Conservation (phyloP, 768 basidiomycete species). For the Rhodotorula toruloides region DNA sequence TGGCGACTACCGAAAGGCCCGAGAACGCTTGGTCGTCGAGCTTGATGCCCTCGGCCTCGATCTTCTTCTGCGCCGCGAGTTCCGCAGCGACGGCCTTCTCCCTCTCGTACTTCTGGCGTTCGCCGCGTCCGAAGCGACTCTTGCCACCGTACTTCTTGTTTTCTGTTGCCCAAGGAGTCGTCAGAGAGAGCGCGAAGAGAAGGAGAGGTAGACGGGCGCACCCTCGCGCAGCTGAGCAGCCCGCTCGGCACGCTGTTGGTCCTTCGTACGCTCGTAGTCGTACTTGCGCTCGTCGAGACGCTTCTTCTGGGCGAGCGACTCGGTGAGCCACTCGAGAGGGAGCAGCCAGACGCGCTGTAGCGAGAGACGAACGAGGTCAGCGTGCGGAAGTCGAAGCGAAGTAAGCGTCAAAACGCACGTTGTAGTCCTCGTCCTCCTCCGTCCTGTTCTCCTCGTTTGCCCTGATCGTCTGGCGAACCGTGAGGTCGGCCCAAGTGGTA, state of each 20-base stretch:
- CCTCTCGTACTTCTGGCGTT: not conserved
- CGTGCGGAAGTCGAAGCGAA: not conserved
- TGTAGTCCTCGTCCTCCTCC: conserved; percentile 4
- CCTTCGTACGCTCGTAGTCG: conserved; percentile 5
- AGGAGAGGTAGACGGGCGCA: not conserved
- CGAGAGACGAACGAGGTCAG: not conserved
- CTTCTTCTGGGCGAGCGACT: not conserved
- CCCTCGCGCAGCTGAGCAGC: not conserved
- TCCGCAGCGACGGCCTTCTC: not conserved
- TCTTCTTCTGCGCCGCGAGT: not conserved
- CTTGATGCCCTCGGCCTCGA: not conserved
- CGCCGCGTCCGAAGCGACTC: not conserved
- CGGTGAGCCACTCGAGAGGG: conserved; percentile 1
- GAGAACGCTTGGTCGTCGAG: not conserved
- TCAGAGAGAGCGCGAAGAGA: not conserved
- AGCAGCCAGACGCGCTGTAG: conserved; percentile 17
- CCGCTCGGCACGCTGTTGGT: not conserved
- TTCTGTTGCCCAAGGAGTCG: too few species aligned
- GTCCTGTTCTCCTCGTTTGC: conserved; percentile 7
- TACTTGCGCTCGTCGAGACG: not conserved
- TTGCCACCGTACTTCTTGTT: too few species aligned
- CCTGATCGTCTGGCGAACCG: not conserved
- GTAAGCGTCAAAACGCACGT: not conserved
- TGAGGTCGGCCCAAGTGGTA: not conserved
- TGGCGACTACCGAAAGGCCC: not conserved